phyloP scores from a whole-genome alignment of 805 yeast species.

The Lachancea mirantina region DNA sequence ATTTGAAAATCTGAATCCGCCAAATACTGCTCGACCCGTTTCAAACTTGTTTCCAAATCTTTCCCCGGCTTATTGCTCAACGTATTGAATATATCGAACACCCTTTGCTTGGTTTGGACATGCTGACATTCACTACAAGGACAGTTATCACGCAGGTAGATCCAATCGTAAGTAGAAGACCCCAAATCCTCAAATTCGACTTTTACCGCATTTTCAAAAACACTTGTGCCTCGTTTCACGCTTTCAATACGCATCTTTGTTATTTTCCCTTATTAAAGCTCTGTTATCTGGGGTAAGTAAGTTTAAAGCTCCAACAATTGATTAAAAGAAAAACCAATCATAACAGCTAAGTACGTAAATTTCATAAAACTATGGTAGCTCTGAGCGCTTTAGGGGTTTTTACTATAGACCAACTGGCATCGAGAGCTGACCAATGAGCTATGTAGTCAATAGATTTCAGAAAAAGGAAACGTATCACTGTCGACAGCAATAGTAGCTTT shows the following conservation, averaged over 20 bases:
- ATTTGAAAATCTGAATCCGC: slow-evolving; percentile 1
- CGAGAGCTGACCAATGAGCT: too few relatives aligned
- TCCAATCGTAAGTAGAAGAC: slow-evolving; percentile 6
- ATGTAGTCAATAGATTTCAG: too few relatives aligned
- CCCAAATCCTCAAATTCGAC: background rate
- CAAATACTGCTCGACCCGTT: slow-evolving; percentile 1
- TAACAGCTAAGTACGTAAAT: background rate
- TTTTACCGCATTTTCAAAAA: slow-evolving; percentile 1
- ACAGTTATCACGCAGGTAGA: slow-evolving; percentile 11
- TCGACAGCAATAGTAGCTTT: too few relatives aligned
- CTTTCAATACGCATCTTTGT: slow-evolving; percentile 1
- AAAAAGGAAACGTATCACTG: too few relatives aligned
- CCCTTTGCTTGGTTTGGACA: slow-evolving; percentile 48
- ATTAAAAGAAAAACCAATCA: background rate
- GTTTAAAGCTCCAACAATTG: background rate
- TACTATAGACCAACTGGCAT: too few relatives aligned
- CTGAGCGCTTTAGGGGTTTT: background rate
- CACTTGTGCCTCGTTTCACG: background rate
- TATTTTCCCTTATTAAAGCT: background rate
- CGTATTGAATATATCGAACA: slow-evolving; percentile 39
- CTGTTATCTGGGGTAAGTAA: background rate
- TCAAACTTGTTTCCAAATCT: slow-evolving; percentile 4
- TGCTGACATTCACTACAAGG: slow-evolving; percentile 14
- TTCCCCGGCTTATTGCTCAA: too few relatives aligned
- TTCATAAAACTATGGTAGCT: background rate